A percentile compares a stretch with the other conserved stretches of the same genome.
Evolutionary conservation across 2,329 filamentous ascomycete species (phyloP).

Genomic region (Colletotrichum agaves): DNA sequence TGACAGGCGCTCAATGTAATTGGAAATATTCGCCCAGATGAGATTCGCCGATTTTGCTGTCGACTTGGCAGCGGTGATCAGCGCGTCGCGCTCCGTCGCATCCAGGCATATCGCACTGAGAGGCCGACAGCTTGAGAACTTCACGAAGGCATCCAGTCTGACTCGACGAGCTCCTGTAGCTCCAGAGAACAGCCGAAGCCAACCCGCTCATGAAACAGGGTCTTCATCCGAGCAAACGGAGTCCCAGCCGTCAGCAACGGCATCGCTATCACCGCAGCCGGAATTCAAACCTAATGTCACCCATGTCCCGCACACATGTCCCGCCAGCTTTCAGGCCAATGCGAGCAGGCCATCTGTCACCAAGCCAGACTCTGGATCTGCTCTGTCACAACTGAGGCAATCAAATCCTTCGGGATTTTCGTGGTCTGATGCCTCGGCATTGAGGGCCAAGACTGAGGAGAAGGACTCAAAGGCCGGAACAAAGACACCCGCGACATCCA

Average conservation of each 20-base stretch:
- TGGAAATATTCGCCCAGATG: constrained; percentile 51
- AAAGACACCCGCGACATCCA: not conserved
- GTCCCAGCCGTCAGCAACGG: not conserved
- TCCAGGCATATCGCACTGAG: constrained; percentile 70
- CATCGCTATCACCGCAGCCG: not conserved
- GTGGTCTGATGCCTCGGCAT: constrained; percentile 30
- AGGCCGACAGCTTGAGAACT: constrained; percentile 63
- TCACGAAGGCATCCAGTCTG: constrained; percentile 58
- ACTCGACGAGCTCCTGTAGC: constrained; percentile 39
- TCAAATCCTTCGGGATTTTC: constrained; percentile 16
- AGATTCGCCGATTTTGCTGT: constrained; percentile 72
- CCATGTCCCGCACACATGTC: constrained; percentile 31
- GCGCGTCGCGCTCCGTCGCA: constrained; percentile 75
- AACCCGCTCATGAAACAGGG: not conserved
- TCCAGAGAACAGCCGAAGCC: constrained; percentile 11
- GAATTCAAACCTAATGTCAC: not conserved
- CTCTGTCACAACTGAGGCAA: constrained; percentile 32
- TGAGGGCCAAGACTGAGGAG: constrained; percentile 1
- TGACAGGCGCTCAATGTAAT: constrained; percentile 1
- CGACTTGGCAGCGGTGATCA: constrained; percentile 76
- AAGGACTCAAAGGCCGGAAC: not conserved
- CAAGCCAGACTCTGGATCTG: constrained; percentile 24
- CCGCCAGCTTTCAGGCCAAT: not conserved
- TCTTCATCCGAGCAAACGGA: not conserved
- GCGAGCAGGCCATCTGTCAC: constrained; percentile 14